Conservation (phyloP, 257 asterid species). For the Solanum dulcamara region DNA sequence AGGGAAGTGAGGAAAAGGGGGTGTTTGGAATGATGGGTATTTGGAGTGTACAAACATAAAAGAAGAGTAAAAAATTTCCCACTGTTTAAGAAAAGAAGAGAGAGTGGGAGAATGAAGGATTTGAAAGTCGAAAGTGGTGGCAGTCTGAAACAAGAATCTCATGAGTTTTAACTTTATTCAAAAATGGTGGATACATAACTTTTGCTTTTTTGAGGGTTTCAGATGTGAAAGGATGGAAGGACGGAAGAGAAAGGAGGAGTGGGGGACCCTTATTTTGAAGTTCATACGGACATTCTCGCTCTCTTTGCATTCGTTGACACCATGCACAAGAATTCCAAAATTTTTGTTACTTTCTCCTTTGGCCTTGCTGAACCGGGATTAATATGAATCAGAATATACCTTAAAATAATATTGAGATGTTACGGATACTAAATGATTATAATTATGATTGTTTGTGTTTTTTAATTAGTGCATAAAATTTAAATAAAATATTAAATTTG, state of each 20-base stretch:
- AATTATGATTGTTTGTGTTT: too few relatives aligned
- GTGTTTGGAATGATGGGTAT: neutral
- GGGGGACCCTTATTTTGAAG: neutral
- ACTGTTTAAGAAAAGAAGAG: neutral
- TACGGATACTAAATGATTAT: too few relatives aligned
- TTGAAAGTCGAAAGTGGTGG: neutral
- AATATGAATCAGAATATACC: too few relatives aligned
- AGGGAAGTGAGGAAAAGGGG: neutral
- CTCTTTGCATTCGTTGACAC: too few relatives aligned
- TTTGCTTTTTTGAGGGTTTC: conserved; percentile 27
- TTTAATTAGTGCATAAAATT: too few relatives aligned
- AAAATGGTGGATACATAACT: neutral
- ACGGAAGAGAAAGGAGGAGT: neutral
- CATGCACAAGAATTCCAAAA: too few relatives aligned
- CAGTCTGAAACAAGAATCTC: conserved; percentile 19
- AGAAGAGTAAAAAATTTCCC: neutral
- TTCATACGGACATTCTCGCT: neutral
- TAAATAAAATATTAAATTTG: too few relatives aligned
- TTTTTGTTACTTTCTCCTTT: too few relatives aligned
- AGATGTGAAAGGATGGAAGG: neutral
- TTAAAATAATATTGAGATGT: too few relatives aligned
- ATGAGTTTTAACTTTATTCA: neutral
- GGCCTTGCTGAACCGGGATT: too few relatives aligned
- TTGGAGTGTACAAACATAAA: neutral
- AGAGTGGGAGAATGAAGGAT: neutral